Base-by-base conservation (phyloP, 768 basidiomycete genomes). In the Mycena rebaudengoi region DNA sequence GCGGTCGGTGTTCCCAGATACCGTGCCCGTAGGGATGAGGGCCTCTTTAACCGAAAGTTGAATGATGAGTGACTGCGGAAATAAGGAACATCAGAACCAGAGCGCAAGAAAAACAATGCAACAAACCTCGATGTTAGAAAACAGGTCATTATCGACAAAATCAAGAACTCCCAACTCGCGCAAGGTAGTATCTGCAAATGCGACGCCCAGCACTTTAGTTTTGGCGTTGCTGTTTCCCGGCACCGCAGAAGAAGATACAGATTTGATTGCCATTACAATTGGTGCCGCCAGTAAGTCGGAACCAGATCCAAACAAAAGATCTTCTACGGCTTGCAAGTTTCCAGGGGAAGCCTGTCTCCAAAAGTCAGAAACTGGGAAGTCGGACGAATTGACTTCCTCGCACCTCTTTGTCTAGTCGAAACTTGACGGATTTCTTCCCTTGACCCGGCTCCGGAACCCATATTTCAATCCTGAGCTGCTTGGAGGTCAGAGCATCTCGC, bases 1-100 rank as follows among this genome's bases (percentile, higher is more conserved):
- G 25, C 91, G 86, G 72, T 93, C 91, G 0, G 91, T 91, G 2
- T 80, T 88, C 0, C 91, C 91, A 37, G 87, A 84, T 0, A 80
- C 78, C 6, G 92, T 91, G n/a, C 91, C 91, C 0, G 87, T 87
- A 2, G 91, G 83, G 40, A 99, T 81, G 55, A 99, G 84, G 4
- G 95, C 95, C 76, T 99, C 98, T 74, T 99, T 99, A n/a, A 95
- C 94, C 0, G 95, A 96, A 2, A 99, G 86, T 74, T 99, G 98
- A 62, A 99, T 99, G 33, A 98, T 80, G 32, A 99, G 85, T 2
- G 95, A 95, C 97, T 98, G 33, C n/a, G n/a, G 70, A 8, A 25
- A 59, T 32, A 26, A 14, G 37, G 16, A n/a, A n/a, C n/a, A 28
- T 49, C 39, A 37, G 52, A 41, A 10, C 25, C n/a, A 28, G 37